phyloP scores from a whole-genome alignment of 1,139 yeast species.

The Spathaspora sp. region DNA sequence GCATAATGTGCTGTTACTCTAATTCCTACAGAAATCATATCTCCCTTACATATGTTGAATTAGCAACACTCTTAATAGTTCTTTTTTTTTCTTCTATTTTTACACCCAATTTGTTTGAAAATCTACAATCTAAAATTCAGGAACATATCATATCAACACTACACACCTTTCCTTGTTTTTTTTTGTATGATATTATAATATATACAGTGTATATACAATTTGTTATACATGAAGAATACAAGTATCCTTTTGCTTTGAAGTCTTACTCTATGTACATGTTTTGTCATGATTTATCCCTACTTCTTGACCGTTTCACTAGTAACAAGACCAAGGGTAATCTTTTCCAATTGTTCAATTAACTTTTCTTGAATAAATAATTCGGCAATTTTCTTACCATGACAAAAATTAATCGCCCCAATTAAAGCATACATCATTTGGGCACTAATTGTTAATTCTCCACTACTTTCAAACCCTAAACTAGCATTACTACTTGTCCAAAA shows the following conservation, averaged over 20 bases:
- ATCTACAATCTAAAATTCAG: too few relatives aligned
- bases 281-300: background rate
- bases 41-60: too few relatives aligned
- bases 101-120: too few relatives aligned
- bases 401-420: slow-evolving; percentile 74
- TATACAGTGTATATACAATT: background rate
- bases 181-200: slow-evolving; percentile 1
- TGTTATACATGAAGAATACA: background rate
- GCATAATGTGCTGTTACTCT: too few relatives aligned
- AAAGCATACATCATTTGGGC: slow-evolving; percentile 74
- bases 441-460: slow-evolving; percentile 58
- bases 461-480: slow-evolving; percentile 48
- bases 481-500: slow-evolving; percentile 73
- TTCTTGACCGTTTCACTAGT: background rate
- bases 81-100: too few relatives aligned
- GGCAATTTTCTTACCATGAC: slow-evolving; percentile 63
- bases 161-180: background rate
- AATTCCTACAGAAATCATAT: too few relatives aligned
- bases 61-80: too few relatives aligned
- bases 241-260: background rate
- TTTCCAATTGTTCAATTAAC: slow-evolving; percentile 19
- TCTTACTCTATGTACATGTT: background rate
- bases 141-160: background rate
- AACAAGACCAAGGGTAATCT: slow-evolving; percentile 4
- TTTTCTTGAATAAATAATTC: slow-evolving; percentile 56